Percentiles rank a stretch among this genome's conserved stretches.
Evolutionary conservation across 2,329 filamentous ascomycete species (phyloP).

Genomic region (Cercospora sojina): DNA sequence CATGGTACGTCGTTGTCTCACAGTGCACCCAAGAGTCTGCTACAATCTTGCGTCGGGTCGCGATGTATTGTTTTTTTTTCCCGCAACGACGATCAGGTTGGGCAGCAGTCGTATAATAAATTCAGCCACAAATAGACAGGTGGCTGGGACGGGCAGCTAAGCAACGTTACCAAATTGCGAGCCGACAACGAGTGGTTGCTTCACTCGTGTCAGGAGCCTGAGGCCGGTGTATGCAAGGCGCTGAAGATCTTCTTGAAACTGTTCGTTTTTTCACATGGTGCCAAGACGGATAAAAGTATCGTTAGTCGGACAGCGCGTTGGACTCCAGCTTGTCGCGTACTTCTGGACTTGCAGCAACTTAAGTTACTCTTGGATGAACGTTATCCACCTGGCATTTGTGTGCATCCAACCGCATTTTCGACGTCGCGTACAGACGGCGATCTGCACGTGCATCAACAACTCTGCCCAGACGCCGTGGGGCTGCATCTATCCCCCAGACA

Average conservation of each 20-base stretch:
- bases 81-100: background rate
- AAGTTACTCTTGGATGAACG: background rate
- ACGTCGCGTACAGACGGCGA: background rate
- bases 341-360: background rate
- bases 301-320: constrained; percentile 8
- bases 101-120: constrained; percentile 4
- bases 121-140: constrained; percentile 8
- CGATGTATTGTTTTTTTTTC: constrained; percentile 1
- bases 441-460: background rate
- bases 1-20: constrained; percentile 10
- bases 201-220: background rate
- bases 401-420: background rate
- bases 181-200: background rate
- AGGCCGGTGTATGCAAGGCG: background rate
- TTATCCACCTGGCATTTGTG: background rate
- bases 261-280: background rate
- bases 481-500: background rate
- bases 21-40: background rate
- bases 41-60: background rate
- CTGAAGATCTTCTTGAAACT: background rate
- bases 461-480: background rate
- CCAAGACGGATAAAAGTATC: constrained; percentile 5
- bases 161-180: background rate
- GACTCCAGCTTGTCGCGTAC: constrained; percentile 11
- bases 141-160: constrained; percentile 3